phyloP scores from a whole-genome alignment of 257 asterid species.

The Osmanthus fragrans region DNA sequence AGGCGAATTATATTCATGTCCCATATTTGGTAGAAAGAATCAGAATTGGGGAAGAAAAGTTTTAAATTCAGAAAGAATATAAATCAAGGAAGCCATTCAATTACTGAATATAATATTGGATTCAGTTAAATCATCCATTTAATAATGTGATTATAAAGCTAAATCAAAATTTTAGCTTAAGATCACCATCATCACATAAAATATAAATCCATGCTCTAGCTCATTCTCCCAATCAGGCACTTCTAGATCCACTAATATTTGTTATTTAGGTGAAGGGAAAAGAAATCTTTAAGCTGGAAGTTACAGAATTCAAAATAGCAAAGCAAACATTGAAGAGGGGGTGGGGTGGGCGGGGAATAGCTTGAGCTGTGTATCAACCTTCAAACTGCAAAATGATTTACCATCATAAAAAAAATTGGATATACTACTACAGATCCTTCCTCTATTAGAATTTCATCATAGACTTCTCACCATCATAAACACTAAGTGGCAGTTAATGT shows the following conservation, averaged over 20 bases:
- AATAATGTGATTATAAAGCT: background rate
- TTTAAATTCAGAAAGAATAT: background rate
- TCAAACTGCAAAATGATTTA: background rate
- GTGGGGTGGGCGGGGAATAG: background rate
- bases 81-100: background rate
- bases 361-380: background rate
- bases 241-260: background rate
- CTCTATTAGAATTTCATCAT: background rate
- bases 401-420: background rate
- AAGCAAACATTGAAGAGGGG: background rate
- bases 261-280: background rate
- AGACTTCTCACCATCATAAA: background rate
- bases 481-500: background rate
- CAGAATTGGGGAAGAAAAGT: background rate
- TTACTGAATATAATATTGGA: background rate
- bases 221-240: background rate
- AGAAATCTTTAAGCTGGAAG: background rate
- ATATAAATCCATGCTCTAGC: background rate
- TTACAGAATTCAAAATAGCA: background rate
- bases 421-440: background rate
- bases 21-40: background rate
- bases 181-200: background rate
- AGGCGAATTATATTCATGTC: background rate
- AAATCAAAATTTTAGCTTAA: background rate
- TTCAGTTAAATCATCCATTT: background rate